Conservation (phyloP, 495 filamentous ascomycete genomes). For the Aspergillus conjunctus region DNA sequence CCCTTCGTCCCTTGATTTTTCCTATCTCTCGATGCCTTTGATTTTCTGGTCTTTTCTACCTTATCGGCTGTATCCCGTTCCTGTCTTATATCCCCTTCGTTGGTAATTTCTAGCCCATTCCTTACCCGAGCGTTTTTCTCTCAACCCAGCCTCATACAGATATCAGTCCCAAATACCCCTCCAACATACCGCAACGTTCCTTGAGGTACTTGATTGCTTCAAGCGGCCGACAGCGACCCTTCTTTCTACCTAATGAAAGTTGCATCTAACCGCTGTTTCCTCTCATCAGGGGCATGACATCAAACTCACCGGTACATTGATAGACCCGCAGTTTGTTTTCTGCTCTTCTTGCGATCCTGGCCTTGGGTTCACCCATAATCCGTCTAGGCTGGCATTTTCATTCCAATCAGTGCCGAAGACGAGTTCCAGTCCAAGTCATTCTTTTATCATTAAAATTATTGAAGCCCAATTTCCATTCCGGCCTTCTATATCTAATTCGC, state of each 20-base stretch:
- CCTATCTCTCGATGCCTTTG: background rate
- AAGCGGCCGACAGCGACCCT: constrained; percentile 7
- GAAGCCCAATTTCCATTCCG: too few relatives aligned
- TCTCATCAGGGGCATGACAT: background rate
- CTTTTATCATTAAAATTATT: too few relatives aligned
- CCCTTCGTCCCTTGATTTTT: background rate
- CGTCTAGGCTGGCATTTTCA: too few relatives aligned
- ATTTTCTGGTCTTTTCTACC: background rate
- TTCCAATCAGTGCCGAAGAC: too few relatives aligned
- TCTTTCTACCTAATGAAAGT: background rate
- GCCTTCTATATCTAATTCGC: too few relatives aligned
- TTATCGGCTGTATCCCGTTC: background rate
- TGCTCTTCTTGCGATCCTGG: background rate
- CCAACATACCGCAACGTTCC: constrained; percentile 1
- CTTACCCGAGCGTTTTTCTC: background rate
- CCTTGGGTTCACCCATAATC: background rate
- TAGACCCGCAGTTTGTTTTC: background rate
- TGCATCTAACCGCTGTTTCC: background rate
- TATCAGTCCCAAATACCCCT: constrained; percentile 18
- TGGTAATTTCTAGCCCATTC: constrained; percentile 2
- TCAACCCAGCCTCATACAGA: constrained; percentile 5
- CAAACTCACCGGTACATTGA: background rate
- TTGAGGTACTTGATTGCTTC: background rate
- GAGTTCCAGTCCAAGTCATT: too few relatives aligned
- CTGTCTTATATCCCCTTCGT: constrained; percentile 5